Percentiles rank a stretch among this genome's conserved stretches.
Conservation (phyloP, 768 basidiomycete species). For the Scleroderma bovista region DNA sequence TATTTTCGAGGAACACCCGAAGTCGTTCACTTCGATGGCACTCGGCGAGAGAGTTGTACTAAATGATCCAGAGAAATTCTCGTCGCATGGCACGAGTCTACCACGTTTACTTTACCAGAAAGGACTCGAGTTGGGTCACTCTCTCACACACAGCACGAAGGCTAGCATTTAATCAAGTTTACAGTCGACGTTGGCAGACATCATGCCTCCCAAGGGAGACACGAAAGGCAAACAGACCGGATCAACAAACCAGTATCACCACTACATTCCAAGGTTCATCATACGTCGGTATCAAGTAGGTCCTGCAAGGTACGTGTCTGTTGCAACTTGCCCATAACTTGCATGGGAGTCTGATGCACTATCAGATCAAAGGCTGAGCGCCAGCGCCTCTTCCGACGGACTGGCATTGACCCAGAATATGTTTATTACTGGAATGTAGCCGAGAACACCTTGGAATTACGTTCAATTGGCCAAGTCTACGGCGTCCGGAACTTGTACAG, state of each 20-base stretch:
- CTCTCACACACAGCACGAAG: no score
- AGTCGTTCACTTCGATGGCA: no score
- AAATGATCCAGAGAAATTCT: no score
- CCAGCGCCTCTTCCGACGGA: background rate
- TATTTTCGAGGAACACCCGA: no score
- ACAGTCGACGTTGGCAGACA: background rate
- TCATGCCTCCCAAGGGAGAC: background rate
- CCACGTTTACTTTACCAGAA: no score
- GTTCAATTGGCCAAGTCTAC: slow-evolving; percentile 8
- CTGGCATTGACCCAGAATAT: slow-evolving; percentile 5
- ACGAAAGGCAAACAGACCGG: background rate
- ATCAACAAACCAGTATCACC: slow-evolving; percentile 5
- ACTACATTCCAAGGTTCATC: slow-evolving; percentile 10
- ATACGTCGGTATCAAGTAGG: slow-evolving; percentile 5
- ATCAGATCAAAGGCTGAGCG: slow-evolving; percentile 8
- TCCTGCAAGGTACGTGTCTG: background rate
- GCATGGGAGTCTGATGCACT: background rate
- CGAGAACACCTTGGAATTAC: slow-evolving; percentile 4
- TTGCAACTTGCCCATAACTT: no score
- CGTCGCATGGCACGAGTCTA: no score
- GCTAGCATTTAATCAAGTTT: background rate
- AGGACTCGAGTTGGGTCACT: no score
- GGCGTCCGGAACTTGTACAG: slow-evolving; percentile 22
- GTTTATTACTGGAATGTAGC: slow-evolving; percentile 8
- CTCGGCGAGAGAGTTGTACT: no score